Percentiles rank a stretch among this genome's conserved stretches.
Conservation (phyloP, 1,284 basidiomycete species). For the Trametes hirsuta region DNA sequence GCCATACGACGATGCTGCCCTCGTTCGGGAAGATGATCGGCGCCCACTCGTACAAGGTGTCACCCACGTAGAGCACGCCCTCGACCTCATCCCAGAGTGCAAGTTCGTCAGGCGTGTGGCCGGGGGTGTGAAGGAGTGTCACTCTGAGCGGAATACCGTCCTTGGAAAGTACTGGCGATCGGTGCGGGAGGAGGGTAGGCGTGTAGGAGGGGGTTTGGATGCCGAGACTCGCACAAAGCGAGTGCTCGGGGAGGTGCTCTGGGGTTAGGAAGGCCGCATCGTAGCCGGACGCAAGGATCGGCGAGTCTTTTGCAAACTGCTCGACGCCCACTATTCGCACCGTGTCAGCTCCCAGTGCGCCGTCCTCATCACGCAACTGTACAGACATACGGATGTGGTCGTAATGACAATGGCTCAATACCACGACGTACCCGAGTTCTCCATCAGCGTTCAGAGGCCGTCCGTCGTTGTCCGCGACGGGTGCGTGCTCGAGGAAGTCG, state of each 20-base stretch:
- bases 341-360: background rate
- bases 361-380: background rate
- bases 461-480: slow-evolving; percentile 45
- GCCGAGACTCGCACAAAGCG: slow-evolving; percentile 46
- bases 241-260: slow-evolving; percentile 43
- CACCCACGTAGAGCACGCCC: slow-evolving; percentile 56
- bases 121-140: slow-evolving; percentile 53
- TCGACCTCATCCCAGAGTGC: slow-evolving; percentile 53
- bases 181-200: slow-evolving; percentile 47
- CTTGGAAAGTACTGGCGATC: slow-evolving; percentile 14
- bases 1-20: slow-evolving; percentile 53
- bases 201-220: slow-evolving; percentile 47
- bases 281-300: slow-evolving; percentile 49
- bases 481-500: slow-evolving; percentile 51
- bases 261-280: slow-evolving; percentile 47
- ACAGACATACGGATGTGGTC: slow-evolving; percentile 54
- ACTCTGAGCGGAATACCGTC: slow-evolving; percentile 33
- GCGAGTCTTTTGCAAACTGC: slow-evolving; percentile 49
- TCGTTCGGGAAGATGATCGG: slow-evolving; percentile 56
- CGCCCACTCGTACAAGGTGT: slow-evolving; percentile 56
- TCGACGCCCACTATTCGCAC: slow-evolving; percentile 46
- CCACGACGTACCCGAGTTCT: slow-evolving; percentile 48
- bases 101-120: slow-evolving; percentile 59
- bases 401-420: slow-evolving; percentile 58
- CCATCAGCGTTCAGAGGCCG: slow-evolving; percentile 47